phyloP scores from a whole-genome alignment of 148 eudicot genomes.

The Camellia japonica region DNA sequence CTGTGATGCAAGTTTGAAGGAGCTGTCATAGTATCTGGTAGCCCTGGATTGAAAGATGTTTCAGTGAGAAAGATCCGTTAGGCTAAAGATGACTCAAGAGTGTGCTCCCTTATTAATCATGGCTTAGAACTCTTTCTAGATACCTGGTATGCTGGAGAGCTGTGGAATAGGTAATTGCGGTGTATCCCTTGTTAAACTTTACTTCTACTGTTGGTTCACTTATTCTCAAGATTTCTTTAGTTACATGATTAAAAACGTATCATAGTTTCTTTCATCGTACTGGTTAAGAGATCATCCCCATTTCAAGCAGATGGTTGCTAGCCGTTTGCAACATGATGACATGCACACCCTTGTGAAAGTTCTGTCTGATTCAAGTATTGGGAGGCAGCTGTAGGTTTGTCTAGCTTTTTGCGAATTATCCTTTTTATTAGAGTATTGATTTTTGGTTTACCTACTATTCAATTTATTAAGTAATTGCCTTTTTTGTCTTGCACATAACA shows the following conservation, averaged over 20 bases:
- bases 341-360: constrained; percentile 64
- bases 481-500: background rate
- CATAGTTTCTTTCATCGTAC: constrained; percentile 15
- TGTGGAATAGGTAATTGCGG: constrained; percentile 77
- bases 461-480: background rate
- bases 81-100: constrained; percentile 75
- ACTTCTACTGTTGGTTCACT: constrained; percentile 1
- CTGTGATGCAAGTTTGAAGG: constrained; percentile 50
- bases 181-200: background rate
- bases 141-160: constrained; percentile 69
- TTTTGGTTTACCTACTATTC: background rate
- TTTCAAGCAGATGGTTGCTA: constrained; percentile 45
- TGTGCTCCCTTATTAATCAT: constrained; percentile 45
- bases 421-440: background rate
- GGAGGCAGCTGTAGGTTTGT: constrained; percentile 83
- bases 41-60: constrained; percentile 71
- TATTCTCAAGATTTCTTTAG: background rate
- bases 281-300: constrained; percentile 85
- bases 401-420: background rate
- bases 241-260: background rate
- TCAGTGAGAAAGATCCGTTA: constrained; percentile 55
- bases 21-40: constrained; percentile 86
- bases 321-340: constrained; percentile 67
- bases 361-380: constrained; percentile 67
- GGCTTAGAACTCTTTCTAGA: constrained; percentile 65